Percentiles rank a stretch among this genome's conserved stretches.
Conservation (phyloP, 1,284 basidiomycete genomes). For the Pyrrhoderma lamaoense region DNA sequence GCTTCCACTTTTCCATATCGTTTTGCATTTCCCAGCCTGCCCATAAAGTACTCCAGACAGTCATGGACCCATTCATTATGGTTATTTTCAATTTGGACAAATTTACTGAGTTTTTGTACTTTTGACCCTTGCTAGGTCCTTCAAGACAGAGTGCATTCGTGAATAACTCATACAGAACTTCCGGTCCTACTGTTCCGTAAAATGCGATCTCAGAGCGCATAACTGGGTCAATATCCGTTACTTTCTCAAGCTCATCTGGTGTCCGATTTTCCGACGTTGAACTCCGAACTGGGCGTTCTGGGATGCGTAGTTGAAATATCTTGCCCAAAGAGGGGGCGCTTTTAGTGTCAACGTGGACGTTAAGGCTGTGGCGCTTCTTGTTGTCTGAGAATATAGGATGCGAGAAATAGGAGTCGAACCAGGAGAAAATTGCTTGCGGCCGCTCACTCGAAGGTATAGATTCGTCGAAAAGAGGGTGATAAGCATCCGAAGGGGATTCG, state of each 20-base stretch:
- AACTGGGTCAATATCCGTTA: constrained; percentile 2
- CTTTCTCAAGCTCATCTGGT: neutral
- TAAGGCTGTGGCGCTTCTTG: neutral
- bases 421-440: neutral
- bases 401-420: constrained; percentile 8
- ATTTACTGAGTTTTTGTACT: too few species aligned
- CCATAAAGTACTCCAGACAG: constrained; percentile 18
- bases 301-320: neutral
- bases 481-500: constrained; percentile 3
- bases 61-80: constrained; percentile 2
- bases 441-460: neutral
- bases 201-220: constrained; percentile 10
- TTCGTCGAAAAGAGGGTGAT: constrained; percentile 11
- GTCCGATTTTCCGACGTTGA: constrained; percentile 1
- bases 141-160: neutral
- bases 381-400: constrained; percentile 2
- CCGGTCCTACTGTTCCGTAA: neutral
- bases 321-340: neutral
- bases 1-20: constrained; percentile 15
- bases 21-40: constrained; percentile 19
- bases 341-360: neutral
- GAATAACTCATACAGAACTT: constrained; percentile 6
- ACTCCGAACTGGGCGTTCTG: neutral
- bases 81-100: constrained; percentile 2
- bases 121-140: neutral